A percentile compares a stretch with the other conserved stretches of the same genome.
phyloP scores from a whole-genome alignment of 352 stramenopile genomes.

The Hyaloperonospora arabidopsidis region DNA sequence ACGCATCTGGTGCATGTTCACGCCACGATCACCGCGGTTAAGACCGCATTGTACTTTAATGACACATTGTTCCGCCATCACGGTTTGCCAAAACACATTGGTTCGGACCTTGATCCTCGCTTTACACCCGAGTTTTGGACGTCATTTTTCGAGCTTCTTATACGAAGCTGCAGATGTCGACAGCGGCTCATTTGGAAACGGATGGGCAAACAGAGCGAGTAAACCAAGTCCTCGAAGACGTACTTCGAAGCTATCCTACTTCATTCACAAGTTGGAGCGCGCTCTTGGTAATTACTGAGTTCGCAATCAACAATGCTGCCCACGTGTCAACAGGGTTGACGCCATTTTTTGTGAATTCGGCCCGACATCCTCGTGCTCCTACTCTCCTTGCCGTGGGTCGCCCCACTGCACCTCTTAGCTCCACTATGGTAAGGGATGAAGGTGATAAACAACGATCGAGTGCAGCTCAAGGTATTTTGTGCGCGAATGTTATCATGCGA shows the following conservation, averaged over 20 bases:
- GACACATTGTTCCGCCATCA: neutral
- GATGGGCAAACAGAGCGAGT: conserved; percentile 4
- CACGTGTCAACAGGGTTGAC: neutral
- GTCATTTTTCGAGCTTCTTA: neutral
- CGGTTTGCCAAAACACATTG: neutral
- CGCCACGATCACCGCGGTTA: neutral
- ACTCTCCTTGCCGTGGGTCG: neutral
- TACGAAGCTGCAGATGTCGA: conserved; percentile 4
- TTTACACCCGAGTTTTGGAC: neutral
- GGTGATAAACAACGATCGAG: neutral
- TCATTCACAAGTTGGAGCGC: neutral
- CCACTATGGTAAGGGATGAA: neutral
- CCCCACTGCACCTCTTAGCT: neutral
- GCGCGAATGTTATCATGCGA: neutral
- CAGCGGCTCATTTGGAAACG: conserved; percentile 1
- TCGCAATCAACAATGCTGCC: neutral
- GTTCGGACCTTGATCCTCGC: neutral
- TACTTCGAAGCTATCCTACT: neutral
- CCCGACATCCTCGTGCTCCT: neutral
- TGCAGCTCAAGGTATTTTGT: neutral
- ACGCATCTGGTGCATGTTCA: neutral
- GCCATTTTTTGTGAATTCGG: neutral
- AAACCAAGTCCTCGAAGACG: neutral
- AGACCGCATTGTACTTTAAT: neutral
- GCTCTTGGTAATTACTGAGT: neutral